These are phyloP conservation scores for Trichocladium antarcticum DNA, from an alignment of 495 filamentous ascomycete genomes.

Conservation along the genomic window DNA sequence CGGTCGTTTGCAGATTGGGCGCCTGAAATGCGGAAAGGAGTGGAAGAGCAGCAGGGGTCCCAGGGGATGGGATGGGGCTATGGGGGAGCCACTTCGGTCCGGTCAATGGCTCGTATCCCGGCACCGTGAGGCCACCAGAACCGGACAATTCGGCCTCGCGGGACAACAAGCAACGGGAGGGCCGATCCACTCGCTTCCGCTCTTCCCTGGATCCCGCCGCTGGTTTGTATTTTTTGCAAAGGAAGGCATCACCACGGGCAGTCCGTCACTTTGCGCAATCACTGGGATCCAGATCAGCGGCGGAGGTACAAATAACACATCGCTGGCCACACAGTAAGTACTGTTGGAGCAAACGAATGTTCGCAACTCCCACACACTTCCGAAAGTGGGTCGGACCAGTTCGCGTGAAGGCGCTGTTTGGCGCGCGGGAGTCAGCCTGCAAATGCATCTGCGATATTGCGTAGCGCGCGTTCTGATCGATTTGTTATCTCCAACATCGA, in stretches of 20 bases:
- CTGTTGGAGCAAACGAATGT: too few species aligned
- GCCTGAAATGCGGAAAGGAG: neutral
- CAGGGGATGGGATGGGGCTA: neutral
- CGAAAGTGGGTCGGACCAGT: neutral
- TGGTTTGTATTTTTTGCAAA: too few species aligned
- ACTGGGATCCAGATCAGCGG: too few species aligned
- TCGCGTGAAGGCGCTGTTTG: neutral
- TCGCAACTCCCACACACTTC: too few species aligned
- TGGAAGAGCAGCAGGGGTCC: neutral
- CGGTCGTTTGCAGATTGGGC: neutral
- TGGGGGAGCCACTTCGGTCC: neutral
- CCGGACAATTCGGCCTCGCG: neutral
- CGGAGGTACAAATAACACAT: too few species aligned
- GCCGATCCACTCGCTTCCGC: neutral
- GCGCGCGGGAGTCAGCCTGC: neutral
- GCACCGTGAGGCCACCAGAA: neutral
- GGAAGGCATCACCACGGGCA: too few species aligned
- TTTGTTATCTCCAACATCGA: neutral
- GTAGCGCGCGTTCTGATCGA: neutral
- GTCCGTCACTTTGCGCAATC: too few species aligned
- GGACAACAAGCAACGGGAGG: neutral
- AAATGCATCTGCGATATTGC: neutral
- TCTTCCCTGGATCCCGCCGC: too few species aligned
- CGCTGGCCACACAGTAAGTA: too few species aligned
- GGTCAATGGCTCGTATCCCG: conserved; percentile 2